phyloP scores from a whole-genome alignment of 495 filamentous ascomycete species.

The Aspergillus ostianus region DNA sequence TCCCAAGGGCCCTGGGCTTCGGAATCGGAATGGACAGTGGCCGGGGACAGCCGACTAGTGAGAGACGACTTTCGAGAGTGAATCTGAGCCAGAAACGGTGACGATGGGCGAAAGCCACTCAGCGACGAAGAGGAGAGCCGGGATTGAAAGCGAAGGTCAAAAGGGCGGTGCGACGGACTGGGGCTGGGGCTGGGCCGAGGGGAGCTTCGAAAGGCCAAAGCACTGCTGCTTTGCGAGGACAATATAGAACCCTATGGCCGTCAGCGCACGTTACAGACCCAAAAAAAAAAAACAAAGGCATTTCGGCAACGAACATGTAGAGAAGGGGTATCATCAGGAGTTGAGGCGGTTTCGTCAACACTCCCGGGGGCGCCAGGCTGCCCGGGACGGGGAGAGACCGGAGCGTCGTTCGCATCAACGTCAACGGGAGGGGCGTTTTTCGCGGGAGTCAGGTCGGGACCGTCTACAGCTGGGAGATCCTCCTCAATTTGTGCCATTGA shows the following conservation, averaged over 20 bases:
- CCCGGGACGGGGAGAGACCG: constrained; percentile 21
- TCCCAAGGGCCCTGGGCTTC: constrained; percentile 85
- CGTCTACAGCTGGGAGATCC: constrained; percentile 28
- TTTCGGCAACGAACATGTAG: constrained; percentile 61
- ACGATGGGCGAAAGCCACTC: constrained; percentile 63
- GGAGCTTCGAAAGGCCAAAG: constrained; percentile 48
- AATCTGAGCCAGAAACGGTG: constrained; percentile 72
- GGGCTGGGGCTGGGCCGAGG: constrained; percentile 62
- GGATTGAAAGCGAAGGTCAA: constrained; percentile 91
- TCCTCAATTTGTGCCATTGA: constrained; percentile 26
- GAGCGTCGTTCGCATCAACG: constrained; percentile 14
- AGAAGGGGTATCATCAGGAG: constrained; percentile 87
- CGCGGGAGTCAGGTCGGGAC: constrained; percentile 21
- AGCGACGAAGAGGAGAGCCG: constrained; percentile 64
- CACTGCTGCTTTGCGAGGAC: constrained; percentile 73
- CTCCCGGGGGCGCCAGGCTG: constrained; percentile 29
- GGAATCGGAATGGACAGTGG: constrained; percentile 52
- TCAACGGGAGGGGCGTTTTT: constrained; percentile 9
- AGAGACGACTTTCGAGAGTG: constrained; percentile 79
- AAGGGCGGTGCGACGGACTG: constrained; percentile 83
- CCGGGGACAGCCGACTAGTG: constrained; percentile 52
- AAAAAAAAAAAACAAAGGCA: constrained; percentile 7
- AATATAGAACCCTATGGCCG: constrained; percentile 67
- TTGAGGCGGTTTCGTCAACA: constrained; percentile 58
- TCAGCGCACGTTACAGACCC: constrained; percentile 18